A percentile compares a stretch with the other conserved stretches of the same genome.
Conservation (phyloP, 768 basidiomycete genomes). For the Lyophyllum decastes region DNA sequence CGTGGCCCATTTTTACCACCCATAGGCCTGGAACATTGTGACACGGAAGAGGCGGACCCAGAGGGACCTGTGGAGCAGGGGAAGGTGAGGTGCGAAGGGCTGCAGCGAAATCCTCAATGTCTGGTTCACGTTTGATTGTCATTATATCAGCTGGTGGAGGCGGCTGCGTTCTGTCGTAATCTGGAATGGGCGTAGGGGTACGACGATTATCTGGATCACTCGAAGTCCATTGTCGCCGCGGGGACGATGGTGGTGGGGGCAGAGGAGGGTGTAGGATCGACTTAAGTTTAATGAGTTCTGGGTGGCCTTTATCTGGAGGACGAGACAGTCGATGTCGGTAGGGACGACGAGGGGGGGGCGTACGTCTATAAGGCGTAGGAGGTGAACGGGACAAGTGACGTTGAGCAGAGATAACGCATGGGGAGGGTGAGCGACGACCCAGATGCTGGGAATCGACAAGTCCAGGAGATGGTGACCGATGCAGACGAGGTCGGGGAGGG, state of each 20-base stretch:
- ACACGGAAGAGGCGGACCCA: constrained; percentile 21
- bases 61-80: not conserved
- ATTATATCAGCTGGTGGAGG: not conserved
- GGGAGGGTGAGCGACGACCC: not conserved
- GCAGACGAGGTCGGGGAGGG: not conserved
- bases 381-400: not conserved
- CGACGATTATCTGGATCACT: not conserved
- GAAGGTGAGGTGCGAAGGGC: not conserved
- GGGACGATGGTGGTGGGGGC: not conserved
- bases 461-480: not conserved
- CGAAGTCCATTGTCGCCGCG: not conserved
- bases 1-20: constrained; percentile 33
- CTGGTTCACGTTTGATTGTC: constrained; percentile 11
- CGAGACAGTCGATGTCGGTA: constrained; percentile 1
- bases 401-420: not conserved
- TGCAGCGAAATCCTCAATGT: not conserved
- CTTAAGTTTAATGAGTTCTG: not conserved
- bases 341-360: not conserved
- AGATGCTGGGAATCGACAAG: not conserved
- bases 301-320: constrained; percentile 1
- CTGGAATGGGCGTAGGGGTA: not conserved
- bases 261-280: not conserved
- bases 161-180: constrained; percentile 1
- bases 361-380: not conserved
- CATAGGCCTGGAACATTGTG: constrained; percentile 43